phyloP scores from a whole-genome alignment of 768 basidiomycete species.

The Leccinum ochraceum region DNA sequence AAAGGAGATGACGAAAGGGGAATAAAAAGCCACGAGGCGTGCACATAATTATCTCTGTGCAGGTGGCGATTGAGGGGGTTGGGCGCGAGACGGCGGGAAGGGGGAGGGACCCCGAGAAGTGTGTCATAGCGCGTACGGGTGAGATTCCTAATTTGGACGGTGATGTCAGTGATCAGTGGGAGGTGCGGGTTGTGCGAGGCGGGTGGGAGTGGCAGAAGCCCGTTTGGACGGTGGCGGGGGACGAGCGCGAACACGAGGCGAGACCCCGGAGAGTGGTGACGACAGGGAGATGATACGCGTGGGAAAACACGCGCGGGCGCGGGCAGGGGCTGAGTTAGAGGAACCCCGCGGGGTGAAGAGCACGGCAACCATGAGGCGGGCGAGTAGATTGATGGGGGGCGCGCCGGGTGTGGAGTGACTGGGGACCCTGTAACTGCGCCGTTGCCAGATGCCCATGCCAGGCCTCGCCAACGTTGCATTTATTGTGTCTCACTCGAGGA shows the following conservation, averaged over 20 bases:
- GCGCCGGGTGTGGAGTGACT: slow-evolving; percentile 10
- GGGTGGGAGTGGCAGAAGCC: slow-evolving; percentile 9
- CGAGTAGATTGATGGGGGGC: slow-evolving; percentile 1
- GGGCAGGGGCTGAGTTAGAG: background rate
- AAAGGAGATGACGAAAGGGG: background rate
- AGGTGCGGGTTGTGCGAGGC: slow-evolving; percentile 10
- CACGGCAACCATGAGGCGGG: slow-evolving; percentile 26
- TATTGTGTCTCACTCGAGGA: background rate
- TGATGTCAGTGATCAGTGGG: slow-evolving; percentile 22
- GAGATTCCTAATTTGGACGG: background rate
- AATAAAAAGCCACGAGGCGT: background rate
- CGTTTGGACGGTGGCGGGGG: background rate
- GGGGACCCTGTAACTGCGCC: slow-evolving; percentile 24
- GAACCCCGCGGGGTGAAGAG: background rate
- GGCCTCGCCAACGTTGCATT: slow-evolving; percentile 33
- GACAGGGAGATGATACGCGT: slow-evolving; percentile 9
- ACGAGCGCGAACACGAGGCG: slow-evolving; percentile 36
- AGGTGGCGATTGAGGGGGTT: background rate
- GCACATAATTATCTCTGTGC: background rate
- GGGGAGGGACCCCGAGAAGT: background rate
- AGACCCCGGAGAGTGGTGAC: slow-evolving; percentile 21
- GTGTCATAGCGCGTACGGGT: background rate
- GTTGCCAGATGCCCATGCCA: slow-evolving; percentile 18
- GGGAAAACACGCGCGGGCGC: slow-evolving; percentile 20
- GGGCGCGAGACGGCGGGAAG: background rate